Evolutionary conservation across 768 basidiomycete species (phyloP).

Genomic region (Cyathus striatus): DNA sequence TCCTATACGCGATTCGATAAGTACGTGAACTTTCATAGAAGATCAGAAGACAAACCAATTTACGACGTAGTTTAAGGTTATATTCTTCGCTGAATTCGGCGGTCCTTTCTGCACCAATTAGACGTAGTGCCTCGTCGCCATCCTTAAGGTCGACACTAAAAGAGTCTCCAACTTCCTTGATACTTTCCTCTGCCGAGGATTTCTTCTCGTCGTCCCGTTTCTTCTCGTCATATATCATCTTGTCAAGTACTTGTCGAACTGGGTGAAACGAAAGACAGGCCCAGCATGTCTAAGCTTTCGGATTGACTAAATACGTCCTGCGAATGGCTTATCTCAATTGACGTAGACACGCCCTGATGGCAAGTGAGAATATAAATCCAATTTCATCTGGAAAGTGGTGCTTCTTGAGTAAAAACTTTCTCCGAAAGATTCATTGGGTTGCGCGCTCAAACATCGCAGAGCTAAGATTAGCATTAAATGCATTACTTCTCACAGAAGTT

Average conservation of each 20-base stretch:
- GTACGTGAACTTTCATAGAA: neutral
- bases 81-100: slow-evolving; percentile 57
- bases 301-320: no score
- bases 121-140: slow-evolving; percentile 56
- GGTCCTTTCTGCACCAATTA: slow-evolving; percentile 50
- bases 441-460: neutral
- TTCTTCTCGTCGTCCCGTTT: slow-evolving; percentile 12
- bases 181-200: slow-evolving; percentile 9
- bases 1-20: slow-evolving; percentile 26
- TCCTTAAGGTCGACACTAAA: slow-evolving; percentile 29
- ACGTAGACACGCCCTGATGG: no score
- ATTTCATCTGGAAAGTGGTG: neutral
- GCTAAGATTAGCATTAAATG: neutral
- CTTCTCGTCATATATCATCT: slow-evolving; percentile 12
- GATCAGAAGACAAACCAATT: slow-evolving; percentile 46
- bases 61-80: slow-evolving; percentile 49
- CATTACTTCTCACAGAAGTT: neutral
- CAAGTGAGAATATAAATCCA: no score
- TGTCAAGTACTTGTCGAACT: no score
- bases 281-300: no score
- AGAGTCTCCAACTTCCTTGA: slow-evolving; percentile 28
- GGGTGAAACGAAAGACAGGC: no score
- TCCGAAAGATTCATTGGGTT: neutral
- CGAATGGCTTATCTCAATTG: no score
- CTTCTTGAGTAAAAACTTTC: neutral